These are phyloP conservation scores for Dalechampia spathulata DNA, from an alignment of 441 rosid genomes.

Conservation along the genomic window DNA sequence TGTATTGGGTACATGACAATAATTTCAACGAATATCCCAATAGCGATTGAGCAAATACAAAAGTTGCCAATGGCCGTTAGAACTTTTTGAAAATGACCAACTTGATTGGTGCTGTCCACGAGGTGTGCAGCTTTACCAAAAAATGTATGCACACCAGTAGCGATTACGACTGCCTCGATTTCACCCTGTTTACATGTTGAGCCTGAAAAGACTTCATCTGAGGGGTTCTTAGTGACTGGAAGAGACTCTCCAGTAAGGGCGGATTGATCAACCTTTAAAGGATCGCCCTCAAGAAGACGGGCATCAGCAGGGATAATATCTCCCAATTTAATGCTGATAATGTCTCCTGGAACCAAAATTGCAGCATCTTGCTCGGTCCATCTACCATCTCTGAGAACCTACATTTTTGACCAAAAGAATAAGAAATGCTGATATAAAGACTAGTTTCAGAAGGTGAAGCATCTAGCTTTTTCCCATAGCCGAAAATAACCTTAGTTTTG, in stretches of 20 bases:
- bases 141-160: slow-evolving; percentile 66
- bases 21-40: slow-evolving; percentile 67
- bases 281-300: slow-evolving; percentile 69
- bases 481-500: slow-evolving; percentile 60
- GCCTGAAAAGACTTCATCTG: slow-evolving; percentile 56
- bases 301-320: slow-evolving; percentile 67
- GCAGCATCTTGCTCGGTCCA: slow-evolving; percentile 88
- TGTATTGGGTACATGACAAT: slow-evolving; percentile 92
- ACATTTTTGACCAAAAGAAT: not conserved
- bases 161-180: slow-evolving; percentile 56
- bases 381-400: slow-evolving; percentile 81
- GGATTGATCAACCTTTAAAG: slow-evolving; percentile 56
- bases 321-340: slow-evolving; percentile 49
- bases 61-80: slow-evolving; percentile 89
- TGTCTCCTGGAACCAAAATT: slow-evolving; percentile 89
- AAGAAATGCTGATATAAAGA: not conserved
- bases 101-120: slow-evolving; percentile 60
- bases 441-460: not conserved
- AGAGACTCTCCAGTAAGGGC: slow-evolving; percentile 66
- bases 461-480: too few species aligned
- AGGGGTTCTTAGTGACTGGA: slow-evolving; percentile 48
- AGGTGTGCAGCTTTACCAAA: slow-evolving; percentile 73
- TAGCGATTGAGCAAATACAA: slow-evolving; percentile 81
- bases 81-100: slow-evolving; percentile 77
- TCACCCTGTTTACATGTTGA: slow-evolving; percentile 72